Percentiles rank a stretch among this genome's conserved stretches.
Conservation (phyloP, 176 grass and related monocot species). For the Stipa capillata region DNA sequence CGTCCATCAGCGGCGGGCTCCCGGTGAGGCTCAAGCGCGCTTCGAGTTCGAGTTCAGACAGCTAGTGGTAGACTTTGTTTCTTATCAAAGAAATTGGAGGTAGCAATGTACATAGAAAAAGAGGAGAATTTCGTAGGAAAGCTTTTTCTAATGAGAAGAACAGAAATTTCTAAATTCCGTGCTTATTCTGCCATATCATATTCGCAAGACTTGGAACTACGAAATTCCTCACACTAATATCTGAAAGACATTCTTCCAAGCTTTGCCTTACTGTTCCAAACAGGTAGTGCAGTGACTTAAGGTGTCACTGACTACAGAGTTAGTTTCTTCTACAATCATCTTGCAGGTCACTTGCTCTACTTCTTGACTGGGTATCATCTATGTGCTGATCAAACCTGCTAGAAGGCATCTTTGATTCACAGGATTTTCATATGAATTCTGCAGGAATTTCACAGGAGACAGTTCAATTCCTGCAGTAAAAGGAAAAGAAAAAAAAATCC, state of each 20-base stretch:
- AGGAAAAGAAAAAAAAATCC: no score
- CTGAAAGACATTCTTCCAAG: not conserved
- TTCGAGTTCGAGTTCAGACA: not conserved
- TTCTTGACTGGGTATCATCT: constrained; percentile 54
- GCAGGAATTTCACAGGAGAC: no score
- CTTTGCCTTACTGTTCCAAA: no score
- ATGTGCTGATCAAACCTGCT: constrained; percentile 46
- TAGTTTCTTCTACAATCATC: not conserved
- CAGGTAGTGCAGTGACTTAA: no score
- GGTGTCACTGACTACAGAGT: not conserved
- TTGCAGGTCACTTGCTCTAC: no score
- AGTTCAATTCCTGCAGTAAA: no score
- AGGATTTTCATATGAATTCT: no score
- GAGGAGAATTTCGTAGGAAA: not conserved
- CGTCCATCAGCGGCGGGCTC: constrained; percentile 50
- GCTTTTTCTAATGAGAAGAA: constrained; percentile 4
- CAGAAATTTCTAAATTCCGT: not conserved
- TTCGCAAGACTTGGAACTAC: not conserved
- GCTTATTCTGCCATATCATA: not conserved
- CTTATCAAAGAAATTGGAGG: not conserved
- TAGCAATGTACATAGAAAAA: constrained; percentile 18
- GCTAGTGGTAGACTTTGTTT: not conserved
- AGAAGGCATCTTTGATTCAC: constrained; percentile 29
- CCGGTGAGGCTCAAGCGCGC: constrained; percentile 34
- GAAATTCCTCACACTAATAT: not conserved